These are phyloP conservation scores for Jatropha multifida DNA, from an alignment of 441 rosid genomes.

Conservation along the genomic window DNA sequence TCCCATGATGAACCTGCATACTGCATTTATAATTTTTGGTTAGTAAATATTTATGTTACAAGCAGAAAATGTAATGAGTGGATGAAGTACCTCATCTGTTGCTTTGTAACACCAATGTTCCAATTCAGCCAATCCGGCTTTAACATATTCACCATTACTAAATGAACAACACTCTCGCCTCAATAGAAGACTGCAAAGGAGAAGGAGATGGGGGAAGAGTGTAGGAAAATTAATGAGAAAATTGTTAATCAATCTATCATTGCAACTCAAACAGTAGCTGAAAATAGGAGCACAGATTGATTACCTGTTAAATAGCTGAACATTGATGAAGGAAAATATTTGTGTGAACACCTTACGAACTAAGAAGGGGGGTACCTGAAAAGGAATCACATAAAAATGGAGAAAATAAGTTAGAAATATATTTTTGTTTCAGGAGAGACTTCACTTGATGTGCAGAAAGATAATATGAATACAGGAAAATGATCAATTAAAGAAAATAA, in stretches of 20 bases:
- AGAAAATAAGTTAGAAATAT: background rate
- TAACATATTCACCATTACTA: constrained; percentile 97
- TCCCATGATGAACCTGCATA: constrained; percentile 93
- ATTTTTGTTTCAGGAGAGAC: background rate
- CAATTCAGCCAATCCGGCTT: constrained; percentile 94
- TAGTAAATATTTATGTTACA: background rate
- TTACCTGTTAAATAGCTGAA: constrained; percentile 84
- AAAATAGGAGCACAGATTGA: background rate
- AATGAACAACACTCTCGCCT: constrained; percentile 98
- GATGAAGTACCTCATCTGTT: constrained; percentile 79
- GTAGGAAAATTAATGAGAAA: background rate
- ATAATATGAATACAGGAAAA: background rate
- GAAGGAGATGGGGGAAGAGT: background rate
- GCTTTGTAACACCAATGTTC: constrained; percentile 98
- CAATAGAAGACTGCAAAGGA: constrained; percentile 63
- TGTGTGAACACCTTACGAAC: constrained; percentile 88
- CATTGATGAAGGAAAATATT: constrained; percentile 90
- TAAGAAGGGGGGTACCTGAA: constrained; percentile 85
- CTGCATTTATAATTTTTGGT: constrained; percentile 40
- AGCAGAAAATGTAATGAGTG: constrained; percentile 12
- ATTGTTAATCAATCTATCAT: background rate
- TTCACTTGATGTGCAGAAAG: background rate
- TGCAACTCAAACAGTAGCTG: background rate
- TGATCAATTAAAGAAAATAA: background rate
- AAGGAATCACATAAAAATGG: background rate